phyloP scores from a whole-genome alignment of 2,329 filamentous ascomycete genomes.

The Penicillium sp. region DNA sequence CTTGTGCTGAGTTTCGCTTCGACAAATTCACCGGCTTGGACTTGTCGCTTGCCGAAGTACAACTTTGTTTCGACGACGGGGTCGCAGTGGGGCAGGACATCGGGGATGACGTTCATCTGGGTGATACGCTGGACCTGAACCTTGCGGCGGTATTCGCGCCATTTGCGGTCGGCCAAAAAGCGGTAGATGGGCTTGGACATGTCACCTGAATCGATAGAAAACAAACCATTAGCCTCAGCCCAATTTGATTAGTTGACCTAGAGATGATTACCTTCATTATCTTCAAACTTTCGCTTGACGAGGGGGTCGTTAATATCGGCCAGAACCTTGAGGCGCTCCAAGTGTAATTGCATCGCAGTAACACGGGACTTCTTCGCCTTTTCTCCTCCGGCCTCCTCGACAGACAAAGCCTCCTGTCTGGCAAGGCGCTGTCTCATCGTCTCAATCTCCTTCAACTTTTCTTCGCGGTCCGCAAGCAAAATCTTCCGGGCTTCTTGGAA shows the following conservation, averaged over 20 bases:
- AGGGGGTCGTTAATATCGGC: conserved; percentile 94
- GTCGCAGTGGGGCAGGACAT: conserved; percentile 77
- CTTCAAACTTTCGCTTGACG: conserved; percentile 91
- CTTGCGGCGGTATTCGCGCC: conserved; percentile 76
- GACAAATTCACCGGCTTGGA: conserved; percentile 76
- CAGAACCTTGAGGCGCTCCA: conserved; percentile 79
- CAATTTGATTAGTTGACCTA: not conserved
- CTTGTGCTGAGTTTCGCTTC: conserved; percentile 70
- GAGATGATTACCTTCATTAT: conserved; percentile 68
- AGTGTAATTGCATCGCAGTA: conserved; percentile 64
- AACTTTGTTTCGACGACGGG: conserved; percentile 77
- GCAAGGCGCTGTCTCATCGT: conserved; percentile 67
- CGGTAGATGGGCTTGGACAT: conserved; percentile 97
- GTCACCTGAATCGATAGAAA: conserved; percentile 61
- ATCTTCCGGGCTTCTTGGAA: conserved; percentile 94
- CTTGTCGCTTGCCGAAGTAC: conserved; percentile 68
- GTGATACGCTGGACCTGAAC: conserved; percentile 80
- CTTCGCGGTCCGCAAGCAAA: conserved; percentile 71
- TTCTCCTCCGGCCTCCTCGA: conserved; percentile 61
- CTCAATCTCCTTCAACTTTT: conserved; percentile 74
- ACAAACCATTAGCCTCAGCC: conserved; percentile 20
- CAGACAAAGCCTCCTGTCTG: conserved; percentile 59
- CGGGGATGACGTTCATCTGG: conserved; percentile 84
- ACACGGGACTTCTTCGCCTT: conserved; percentile 65
- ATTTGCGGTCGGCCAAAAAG: conserved; percentile 80